phyloP scores from a whole-genome alignment of 345 rosid genomes.

The Raphanus sativus region DNA sequence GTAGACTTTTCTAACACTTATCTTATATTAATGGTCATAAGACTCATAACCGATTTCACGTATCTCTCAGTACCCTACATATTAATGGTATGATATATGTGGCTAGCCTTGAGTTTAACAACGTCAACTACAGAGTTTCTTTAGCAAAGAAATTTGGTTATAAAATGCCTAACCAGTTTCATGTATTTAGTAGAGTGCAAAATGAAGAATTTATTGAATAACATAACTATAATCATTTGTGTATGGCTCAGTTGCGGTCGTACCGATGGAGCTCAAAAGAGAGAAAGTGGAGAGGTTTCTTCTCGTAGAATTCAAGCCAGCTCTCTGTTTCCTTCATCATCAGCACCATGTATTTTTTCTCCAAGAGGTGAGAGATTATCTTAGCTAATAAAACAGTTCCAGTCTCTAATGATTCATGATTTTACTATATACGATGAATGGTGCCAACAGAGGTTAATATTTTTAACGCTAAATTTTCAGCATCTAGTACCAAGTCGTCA shows the following conservation, averaged over 20 bases:
- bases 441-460: background rate
- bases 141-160: constrained; percentile 7
- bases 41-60: background rate
- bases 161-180: constrained; percentile 27
- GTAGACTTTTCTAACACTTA: background rate
- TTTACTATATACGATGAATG: too few species aligned
- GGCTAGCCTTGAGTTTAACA: constrained; percentile 13
- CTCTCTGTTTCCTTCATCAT: constrained; percentile 56
- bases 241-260: constrained; percentile 20
- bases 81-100: background rate
- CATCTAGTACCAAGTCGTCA: constrained; percentile 41
- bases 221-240: constrained; percentile 19
- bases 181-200: constrained; percentile 20
- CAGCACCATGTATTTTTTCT: constrained; percentile 44
- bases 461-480: constrained; percentile 27
- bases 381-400: background rate
- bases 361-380: background rate
- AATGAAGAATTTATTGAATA: constrained; percentile 17
- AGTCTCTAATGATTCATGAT: background rate
- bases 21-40: background rate
- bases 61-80: background rate
- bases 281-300: constrained; percentile 1
- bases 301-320: constrained; percentile 40
- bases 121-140: constrained; percentile 22
- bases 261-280: constrained; percentile 33